Conservation (phyloP, 2,329 filamentous ascomycete species). For the Aureobasidium musti region DNA sequence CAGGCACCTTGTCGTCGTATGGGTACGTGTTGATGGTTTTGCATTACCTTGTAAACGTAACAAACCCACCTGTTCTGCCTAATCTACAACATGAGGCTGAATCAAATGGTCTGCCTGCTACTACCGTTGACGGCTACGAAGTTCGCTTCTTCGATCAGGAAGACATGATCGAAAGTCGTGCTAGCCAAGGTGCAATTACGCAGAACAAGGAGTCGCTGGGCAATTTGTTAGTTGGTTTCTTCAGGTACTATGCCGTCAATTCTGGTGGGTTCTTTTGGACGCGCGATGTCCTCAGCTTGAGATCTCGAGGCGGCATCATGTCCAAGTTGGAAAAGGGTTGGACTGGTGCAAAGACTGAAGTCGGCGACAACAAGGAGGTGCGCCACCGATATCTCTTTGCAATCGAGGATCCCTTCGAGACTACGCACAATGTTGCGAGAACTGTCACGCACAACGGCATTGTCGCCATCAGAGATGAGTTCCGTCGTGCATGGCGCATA, state of each 20-base stretch:
- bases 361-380: conserved; percentile 67
- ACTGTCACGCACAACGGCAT: conserved; percentile 84
- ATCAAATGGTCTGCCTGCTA: conserved; percentile 22
- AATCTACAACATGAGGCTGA: conserved; percentile 67
- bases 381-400: conserved; percentile 81
- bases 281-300: conserved; percentile 74
- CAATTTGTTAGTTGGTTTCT: conserved; percentile 76
- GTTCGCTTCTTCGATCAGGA: conserved; percentile 80
- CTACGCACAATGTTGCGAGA: conserved; percentile 82
- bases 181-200: conserved; percentile 61
- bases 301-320: conserved; percentile 67
- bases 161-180: conserved; percentile 64
- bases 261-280: conserved; percentile 74
- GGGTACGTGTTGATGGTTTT: conserved; percentile 91
- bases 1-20: conserved; percentile 83
- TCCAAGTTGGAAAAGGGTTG: conserved; percentile 79
- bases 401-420: conserved; percentile 89
- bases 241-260: conserved; percentile 75
- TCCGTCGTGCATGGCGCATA: conserved; percentile 75
- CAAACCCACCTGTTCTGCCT: conserved; percentile 75
- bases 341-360: conserved; percentile 74
- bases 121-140: conserved; percentile 57
- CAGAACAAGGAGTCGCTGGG: conserved; percentile 71
- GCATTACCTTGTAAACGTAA: conserved; percentile 85
- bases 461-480: conserved; percentile 79